A percentile compares a stretch with the other conserved stretches of the same genome.
Evolutionary conservation across 352 stramenopile genomes (phyloP).

Genomic region (Globisporangium rhizosaccharum): DNA sequence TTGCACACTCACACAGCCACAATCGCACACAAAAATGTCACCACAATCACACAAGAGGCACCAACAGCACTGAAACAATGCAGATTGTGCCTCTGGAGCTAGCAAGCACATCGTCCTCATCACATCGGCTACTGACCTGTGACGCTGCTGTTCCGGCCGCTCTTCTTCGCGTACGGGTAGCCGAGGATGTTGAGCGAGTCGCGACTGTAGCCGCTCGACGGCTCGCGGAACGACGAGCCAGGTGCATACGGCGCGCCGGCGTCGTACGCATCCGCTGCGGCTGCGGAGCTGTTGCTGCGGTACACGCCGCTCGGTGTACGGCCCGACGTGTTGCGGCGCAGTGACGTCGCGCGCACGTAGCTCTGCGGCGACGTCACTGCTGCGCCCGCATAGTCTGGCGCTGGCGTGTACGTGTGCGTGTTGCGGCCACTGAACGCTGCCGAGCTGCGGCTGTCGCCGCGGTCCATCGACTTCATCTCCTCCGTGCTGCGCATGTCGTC

Average conservation of each 20-base stretch:
- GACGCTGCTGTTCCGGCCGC: constrained; percentile 47
- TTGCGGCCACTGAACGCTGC: constrained; percentile 6
- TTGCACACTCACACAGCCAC: not conserved
- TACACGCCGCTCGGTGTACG: constrained; percentile 5
- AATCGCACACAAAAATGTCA: not conserved
- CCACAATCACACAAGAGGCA: no score
- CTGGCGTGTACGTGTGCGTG: constrained; percentile 17
- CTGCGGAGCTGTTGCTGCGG: constrained; percentile 19
- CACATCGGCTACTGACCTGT: constrained; percentile 24
- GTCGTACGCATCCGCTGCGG: constrained; percentile 12
- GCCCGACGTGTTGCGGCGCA: constrained; percentile 43
- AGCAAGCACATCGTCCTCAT: not conserved
- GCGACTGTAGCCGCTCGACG: constrained; percentile 54
- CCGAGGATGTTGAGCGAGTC: constrained; percentile 78
- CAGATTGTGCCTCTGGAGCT: not conserved
- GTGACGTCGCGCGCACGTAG: constrained; percentile 60
- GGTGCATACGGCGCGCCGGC: constrained; percentile 3
- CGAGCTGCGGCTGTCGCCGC: constrained; percentile 25
- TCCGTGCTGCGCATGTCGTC: constrained; percentile 71
- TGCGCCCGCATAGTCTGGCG: constrained; percentile 21
- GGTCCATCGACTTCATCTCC: constrained; percentile 34
- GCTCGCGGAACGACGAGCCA: constrained; percentile 17
- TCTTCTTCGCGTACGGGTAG: constrained; percentile 82
- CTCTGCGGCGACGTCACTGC: constrained; percentile 70
- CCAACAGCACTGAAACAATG: not conserved